Evolutionary conservation across 495 filamentous ascomycete genomes (phyloP).

Genomic region (Rostrohypoxylon terebratum): DNA sequence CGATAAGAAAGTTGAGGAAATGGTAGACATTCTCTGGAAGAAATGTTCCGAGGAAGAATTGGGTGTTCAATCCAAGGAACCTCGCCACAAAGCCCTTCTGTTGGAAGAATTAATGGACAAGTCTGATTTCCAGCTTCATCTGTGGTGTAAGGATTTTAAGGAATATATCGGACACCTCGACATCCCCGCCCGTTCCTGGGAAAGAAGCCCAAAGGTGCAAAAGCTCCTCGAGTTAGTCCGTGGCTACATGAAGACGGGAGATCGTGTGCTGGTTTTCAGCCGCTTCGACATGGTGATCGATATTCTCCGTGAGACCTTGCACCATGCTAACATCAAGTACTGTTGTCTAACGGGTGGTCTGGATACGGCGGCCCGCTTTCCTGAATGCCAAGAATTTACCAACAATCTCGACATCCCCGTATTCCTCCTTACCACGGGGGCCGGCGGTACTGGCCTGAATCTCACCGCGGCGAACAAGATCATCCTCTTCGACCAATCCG

Average conservation of each 20-base stretch:
- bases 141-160: constrained; percentile 77
- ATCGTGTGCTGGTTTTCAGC: constrained; percentile 88
- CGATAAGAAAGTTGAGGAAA: constrained; percentile 77
- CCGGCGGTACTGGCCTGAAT: constrained; percentile 96
- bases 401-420: constrained; percentile 81
- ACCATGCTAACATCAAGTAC: constrained; percentile 77
- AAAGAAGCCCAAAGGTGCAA: constrained; percentile 91
- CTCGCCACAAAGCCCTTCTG: constrained; percentile 76
- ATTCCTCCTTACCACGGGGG: constrained; percentile 92
- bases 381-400: constrained; percentile 87
- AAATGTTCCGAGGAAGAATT: constrained; percentile 56
- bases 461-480: constrained; percentile 95
- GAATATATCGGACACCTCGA: constrained; percentile 75
- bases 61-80: constrained; percentile 64
- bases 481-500: constrained; percentile 93
- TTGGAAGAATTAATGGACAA: constrained; percentile 68
- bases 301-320: constrained; percentile 84
- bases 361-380: constrained; percentile 82
- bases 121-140: constrained; percentile 84
- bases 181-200: constrained; percentile 82
- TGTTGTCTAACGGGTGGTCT: constrained; percentile 88
- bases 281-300: constrained; percentile 93
- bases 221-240: constrained; percentile 78
- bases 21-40: constrained; percentile 80
- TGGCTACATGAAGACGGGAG: constrained; percentile 81